Evolutionary conservation across 140 eudicot species (phyloP).

Genomic region (Anethum foeniculum): DNA sequence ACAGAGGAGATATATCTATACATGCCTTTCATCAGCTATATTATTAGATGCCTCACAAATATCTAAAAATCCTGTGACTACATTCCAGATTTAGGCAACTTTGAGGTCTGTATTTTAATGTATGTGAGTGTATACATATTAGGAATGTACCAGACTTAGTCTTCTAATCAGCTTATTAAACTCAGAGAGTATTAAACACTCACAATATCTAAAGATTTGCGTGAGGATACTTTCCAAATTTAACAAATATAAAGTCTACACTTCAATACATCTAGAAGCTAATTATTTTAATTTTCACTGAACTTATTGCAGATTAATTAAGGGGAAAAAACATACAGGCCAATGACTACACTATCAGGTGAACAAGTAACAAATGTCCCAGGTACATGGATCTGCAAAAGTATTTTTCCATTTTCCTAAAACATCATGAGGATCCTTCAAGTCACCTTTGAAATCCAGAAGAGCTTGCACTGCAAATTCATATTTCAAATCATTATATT

Average conservation of each 20-base stretch:
- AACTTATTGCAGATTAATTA: not conserved
- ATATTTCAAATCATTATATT: not conserved
- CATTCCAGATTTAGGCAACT: too few relatives aligned
- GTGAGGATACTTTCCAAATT: conserved; percentile 56
- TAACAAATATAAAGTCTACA: not conserved
- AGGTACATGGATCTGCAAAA: conserved; percentile 95
- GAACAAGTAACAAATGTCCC: conserved; percentile 89
- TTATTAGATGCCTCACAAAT: too few relatives aligned
- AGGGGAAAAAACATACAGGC: conserved; percentile 42
- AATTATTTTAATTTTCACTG: not conserved
- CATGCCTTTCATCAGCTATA: too few relatives aligned
- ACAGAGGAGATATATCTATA: too few relatives aligned
- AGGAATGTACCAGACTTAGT: too few relatives aligned
- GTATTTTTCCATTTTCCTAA: conserved; percentile 63
- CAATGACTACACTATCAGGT: conserved; percentile 43
- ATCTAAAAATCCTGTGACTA: too few relatives aligned
- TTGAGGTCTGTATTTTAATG: too few relatives aligned
- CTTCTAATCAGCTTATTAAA: too few relatives aligned
- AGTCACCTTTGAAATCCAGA: conserved; percentile 49
- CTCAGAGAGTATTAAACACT: conserved; percentile 25
- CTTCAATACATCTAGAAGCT: not conserved
- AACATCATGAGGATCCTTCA: conserved; percentile 73
- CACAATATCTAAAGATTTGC: conserved; percentile 76
- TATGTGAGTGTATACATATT: too few relatives aligned
- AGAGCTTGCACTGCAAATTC: conserved; percentile 61